Evolutionary conservation across 192 early-diverging fungal species (phyloP).

Genomic region (Borealophlyctis nickersoniae): DNA sequence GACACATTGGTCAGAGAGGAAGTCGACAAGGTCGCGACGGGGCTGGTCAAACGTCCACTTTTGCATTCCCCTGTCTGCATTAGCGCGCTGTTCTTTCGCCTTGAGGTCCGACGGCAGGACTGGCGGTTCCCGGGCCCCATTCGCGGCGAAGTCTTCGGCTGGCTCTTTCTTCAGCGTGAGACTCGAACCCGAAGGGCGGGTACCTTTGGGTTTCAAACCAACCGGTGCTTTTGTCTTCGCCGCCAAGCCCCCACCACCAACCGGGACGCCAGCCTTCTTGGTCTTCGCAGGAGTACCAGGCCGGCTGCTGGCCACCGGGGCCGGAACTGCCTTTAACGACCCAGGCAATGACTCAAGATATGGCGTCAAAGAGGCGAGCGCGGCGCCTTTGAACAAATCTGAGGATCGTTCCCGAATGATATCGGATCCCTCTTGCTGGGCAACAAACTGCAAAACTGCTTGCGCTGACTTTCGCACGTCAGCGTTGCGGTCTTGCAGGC

Average conservation of each 20-base stretch:
- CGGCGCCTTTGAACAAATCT: constrained; percentile 76
- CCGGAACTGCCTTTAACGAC: neutral
- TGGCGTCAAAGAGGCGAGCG: constrained; percentile 69
- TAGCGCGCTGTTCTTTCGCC: constrained; percentile 66
- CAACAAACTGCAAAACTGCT: constrained; percentile 62
- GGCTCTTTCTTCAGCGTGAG: constrained; percentile 5
- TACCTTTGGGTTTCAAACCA: neutral
- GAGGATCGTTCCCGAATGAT: constrained; percentile 61
- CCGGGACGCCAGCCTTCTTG: neutral
- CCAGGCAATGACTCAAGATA: constrained; percentile 26
- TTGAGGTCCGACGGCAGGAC: constrained; percentile 63
- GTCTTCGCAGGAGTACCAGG: constrained; percentile 3
- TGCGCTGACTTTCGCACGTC: constrained; percentile 89
- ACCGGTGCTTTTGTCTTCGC: neutral
- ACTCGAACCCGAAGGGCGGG: neutral
- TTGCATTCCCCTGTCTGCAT: constrained; percentile 63
- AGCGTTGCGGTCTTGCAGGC: constrained; percentile 81
- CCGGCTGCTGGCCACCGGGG: neutral
- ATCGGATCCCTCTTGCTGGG: constrained; percentile 70
- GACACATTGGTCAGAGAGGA: constrained; percentile 61
- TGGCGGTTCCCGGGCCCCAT: constrained; percentile 28
- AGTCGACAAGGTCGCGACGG: constrained; percentile 59
- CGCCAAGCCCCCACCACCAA: neutral
- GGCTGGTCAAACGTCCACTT: constrained; percentile 71
- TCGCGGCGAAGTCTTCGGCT: neutral